phyloP scores from a whole-genome alignment of 352 stramenopile genomes.

The Lagenidium sp. region DNA sequence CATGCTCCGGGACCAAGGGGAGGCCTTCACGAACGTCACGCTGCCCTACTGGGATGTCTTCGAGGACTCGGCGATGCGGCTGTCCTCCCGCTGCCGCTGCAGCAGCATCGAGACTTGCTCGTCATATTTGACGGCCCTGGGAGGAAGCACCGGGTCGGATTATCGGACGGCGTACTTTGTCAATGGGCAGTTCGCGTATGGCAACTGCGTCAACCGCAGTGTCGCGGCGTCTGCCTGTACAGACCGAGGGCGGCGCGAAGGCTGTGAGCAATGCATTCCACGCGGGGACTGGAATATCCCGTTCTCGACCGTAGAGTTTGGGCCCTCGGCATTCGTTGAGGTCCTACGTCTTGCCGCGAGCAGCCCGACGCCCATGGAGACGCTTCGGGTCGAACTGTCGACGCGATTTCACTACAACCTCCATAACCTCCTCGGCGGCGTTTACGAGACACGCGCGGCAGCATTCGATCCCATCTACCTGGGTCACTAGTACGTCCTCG shows the following conservation, averaged over 20 bases:
- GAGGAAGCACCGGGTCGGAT: slow-evolving; percentile 30
- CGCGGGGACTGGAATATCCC: slow-evolving; percentile 58
- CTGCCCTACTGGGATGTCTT: slow-evolving; percentile 28
- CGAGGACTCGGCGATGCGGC: slow-evolving; percentile 13
- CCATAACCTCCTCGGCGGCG: slow-evolving; percentile 26
- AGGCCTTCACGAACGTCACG: slow-evolving; percentile 18
- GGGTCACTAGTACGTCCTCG: slow-evolving; percentile 24
- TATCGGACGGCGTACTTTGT: slow-evolving; percentile 14
- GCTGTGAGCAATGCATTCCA: slow-evolving; percentile 51
- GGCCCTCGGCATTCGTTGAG: slow-evolving; percentile 47
- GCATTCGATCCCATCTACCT: slow-evolving; percentile 31
- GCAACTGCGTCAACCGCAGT: slow-evolving; percentile 50
- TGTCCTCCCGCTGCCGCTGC: slow-evolving; percentile 10
- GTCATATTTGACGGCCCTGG: slow-evolving; percentile 42
- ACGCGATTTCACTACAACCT: slow-evolving; percentile 31
- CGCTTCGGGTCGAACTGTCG: slow-evolving; percentile 21
- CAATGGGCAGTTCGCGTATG: slow-evolving; percentile 20
- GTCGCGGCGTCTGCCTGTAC: slow-evolving; percentile 36
- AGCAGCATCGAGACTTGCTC: slow-evolving; percentile 19
- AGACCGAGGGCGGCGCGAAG: slow-evolving; percentile 11
- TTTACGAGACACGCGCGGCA: slow-evolving; percentile 23
- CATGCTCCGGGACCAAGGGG: slow-evolving; percentile 22
- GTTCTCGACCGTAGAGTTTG: slow-evolving; percentile 54
- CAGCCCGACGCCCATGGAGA: slow-evolving; percentile 21
- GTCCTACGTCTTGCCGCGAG: slow-evolving; percentile 32